Percentiles rank a stretch among this genome's conserved stretches.
Conservation (phyloP, 495 filamentous ascomycete species). For the Hapsidospora chrysogenum region DNA sequence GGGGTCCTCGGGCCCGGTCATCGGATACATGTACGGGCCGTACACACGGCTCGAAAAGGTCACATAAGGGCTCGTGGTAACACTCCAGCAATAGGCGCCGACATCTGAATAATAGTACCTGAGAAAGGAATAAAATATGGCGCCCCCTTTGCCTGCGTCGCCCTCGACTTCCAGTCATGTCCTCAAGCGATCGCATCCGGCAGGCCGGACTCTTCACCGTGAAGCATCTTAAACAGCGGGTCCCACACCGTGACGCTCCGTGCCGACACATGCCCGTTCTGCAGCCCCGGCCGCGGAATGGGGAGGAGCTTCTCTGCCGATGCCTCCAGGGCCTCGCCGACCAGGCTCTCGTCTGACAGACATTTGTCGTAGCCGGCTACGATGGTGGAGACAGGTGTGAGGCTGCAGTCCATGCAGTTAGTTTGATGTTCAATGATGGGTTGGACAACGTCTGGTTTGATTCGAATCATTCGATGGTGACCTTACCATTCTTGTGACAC, state of each 20-base stretch:
- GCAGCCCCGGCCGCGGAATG: slow-evolving; percentile 9
- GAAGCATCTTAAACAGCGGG: slow-evolving; percentile 18
- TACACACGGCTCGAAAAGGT: too few species aligned
- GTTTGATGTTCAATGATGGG: not conserved
- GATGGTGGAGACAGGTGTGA: slow-evolving; percentile 19
- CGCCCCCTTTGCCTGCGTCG: too few species aligned
- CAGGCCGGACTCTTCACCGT: slow-evolving; percentile 17
- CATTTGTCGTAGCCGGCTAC: slow-evolving; percentile 15
- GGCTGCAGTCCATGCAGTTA: not conserved
- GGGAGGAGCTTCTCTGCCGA: slow-evolving; percentile 11
- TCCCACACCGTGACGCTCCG: slow-evolving; percentile 19
- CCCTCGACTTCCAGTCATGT: too few species aligned
- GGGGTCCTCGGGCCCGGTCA: too few species aligned
- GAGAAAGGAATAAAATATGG: too few species aligned
- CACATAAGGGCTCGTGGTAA: too few species aligned
- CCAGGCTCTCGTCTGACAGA: slow-evolving; percentile 11
- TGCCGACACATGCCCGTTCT: slow-evolving; percentile 12
- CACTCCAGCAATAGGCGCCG: too few species aligned
- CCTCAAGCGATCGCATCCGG: slow-evolving; percentile 16
- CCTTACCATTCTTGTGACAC: slow-evolving; percentile 9
- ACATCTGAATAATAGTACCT: too few species aligned
- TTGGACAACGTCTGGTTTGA: too few species aligned
- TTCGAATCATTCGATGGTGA: too few species aligned
- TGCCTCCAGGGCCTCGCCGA: slow-evolving; percentile 16
- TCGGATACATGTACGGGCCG: too few species aligned